Evolutionary conservation across 2,329 filamentous ascomycete species (phyloP).

Genomic region (Colletotrichum sp.): DNA sequence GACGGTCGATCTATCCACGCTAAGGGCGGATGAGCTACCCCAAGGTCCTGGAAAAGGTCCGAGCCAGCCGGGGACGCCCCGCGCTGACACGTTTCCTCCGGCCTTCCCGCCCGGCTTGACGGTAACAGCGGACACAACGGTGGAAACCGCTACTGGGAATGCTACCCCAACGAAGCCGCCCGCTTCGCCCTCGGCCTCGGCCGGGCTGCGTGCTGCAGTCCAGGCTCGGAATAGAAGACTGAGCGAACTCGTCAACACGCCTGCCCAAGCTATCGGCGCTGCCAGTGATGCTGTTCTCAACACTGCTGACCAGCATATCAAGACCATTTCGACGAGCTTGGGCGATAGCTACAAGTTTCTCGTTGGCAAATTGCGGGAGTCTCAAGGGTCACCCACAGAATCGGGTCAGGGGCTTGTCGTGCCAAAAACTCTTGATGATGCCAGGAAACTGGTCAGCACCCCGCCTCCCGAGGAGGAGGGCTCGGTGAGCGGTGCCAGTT

Average conservation of each 20-base stretch:
- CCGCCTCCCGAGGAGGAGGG: constrained; percentile 67
- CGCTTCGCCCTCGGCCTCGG: constrained; percentile 37
- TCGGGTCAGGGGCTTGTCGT: constrained; percentile 60
- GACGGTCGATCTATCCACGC: constrained; percentile 89
- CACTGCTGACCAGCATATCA: constrained; percentile 89
- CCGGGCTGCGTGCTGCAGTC: constrained; percentile 48
- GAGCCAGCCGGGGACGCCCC: constrained; percentile 52
- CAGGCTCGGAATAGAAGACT: constrained; percentile 74
- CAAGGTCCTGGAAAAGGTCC: constrained; percentile 67
- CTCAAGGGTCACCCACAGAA: constrained; percentile 50
- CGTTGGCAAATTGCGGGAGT: constrained; percentile 84
- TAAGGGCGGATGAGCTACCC: constrained; percentile 79
- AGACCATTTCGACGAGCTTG: constrained; percentile 88
- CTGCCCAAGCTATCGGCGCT: constrained; percentile 79
- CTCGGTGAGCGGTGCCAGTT: constrained; percentile 63
- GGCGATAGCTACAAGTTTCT: constrained; percentile 95
- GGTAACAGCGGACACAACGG: constrained; percentile 30
- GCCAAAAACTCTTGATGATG: constrained; percentile 92
- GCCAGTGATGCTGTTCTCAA: constrained; percentile 85
- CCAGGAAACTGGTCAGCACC: constrained; percentile 83
- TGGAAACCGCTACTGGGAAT: constrained; percentile 36
- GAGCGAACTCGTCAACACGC: constrained; percentile 85
- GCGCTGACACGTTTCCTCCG: constrained; percentile 61
- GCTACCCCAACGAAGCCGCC: constrained; percentile 39
- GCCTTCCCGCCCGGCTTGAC: constrained; percentile 56